Evolutionary conservation across 257 asterid genomes (phyloP), one percentile per base, ranked within the genome.

Genomic region (Craterostigma plantagineum): DNA sequence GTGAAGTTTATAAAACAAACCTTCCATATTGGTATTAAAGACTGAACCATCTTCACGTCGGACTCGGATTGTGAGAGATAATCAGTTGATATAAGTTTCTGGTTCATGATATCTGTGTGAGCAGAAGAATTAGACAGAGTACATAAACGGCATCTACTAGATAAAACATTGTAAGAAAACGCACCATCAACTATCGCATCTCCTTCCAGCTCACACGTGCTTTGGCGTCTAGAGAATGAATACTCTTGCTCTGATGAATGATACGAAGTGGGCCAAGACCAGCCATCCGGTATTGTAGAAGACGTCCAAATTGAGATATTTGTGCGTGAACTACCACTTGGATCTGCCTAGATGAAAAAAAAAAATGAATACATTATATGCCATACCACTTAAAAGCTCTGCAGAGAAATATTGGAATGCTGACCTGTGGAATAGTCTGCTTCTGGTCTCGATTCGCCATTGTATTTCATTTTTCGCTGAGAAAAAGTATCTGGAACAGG

Each of bases 1-100:
- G 13, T 16, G 50, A 35, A 18, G 51, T 50, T 40, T 41, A 48
- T n/a, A 53, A 63, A 53, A 51, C 77, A 54, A 62, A 82, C 98
- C 95, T 82, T 91, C 98, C 95, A 87, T 46, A 87, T 87, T 27
- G 95, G 95, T 52, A 87, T 63, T 16, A 87, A 69, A 42, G 98
- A 87, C 69, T 75, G 98, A 56, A 87, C 93, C 93, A 74, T 72
- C 75, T 70, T 79, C 72, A 61, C 62, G 39, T 71, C 71, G 42
- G 92, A 63, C 62, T 48, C 45, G 55, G 69, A 52, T 68, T 82
- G 95, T 9, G 98, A 79, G 58, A 77, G 90, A 53, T 79, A 61
- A 18, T 74, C 61, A 47, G 55, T 74, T 7, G 83, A 70, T 50
- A 65, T 57, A 51, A 56, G 55, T 57, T 72, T 71, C 69, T 74